Base-by-base conservation (phyloP, 2,329 filamentous ascomycete species). In the Pleurostoma richardsiae region DNA sequence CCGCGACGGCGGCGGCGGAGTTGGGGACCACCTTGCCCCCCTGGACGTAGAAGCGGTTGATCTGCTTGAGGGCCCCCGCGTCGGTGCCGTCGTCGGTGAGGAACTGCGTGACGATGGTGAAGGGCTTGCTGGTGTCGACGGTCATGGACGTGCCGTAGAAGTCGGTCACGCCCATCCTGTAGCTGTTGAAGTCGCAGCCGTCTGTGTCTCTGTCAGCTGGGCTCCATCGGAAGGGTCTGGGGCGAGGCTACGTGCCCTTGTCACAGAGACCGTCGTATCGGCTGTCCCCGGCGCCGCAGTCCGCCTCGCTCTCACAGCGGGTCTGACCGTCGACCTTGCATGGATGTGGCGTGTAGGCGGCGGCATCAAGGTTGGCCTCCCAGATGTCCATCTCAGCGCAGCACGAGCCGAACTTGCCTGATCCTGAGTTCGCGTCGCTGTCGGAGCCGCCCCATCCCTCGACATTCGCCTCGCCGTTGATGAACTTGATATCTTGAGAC, bases 351-450 rank as follows among this genome's bases (percentile, higher is more conserved):
- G 80, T 83, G 54, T 73, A 71, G 38, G 79, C 79, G 8, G 71
- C 73, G 26, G 79, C 74, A 58, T 80, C 72, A 46, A 66, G 70
- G 68, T 83, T 83, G 49, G 79, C 79, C 63, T 83, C 82, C 82
- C 82, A 86, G 63, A 72, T 62, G 53, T 82, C 78, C 69, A 82
- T 80, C 63, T 82, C 79, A 39, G 74, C 64, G 61, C 78, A 82
- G 69, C 77, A 81, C 31, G 75, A 70, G 47, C 79, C 79, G 47
- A 69, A 66, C 39, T 66, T 67, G 48, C 75, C 76, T 10, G 65
- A 60, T 40, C 77, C 78, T 40, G 74, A 71, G 58, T 76, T 76
- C 51, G 62, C 53, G 59, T 82, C 77, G 53, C 68, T 77, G 40
- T 54, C 55, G 1, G 74, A 76, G 8, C 76, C 66, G 30, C 55